Percentiles rank a stretch among this genome's conserved stretches.
These are phyloP conservation scores for Calamus simplicifolius DNA, from an alignment of 176 grass and related monocot species.

Conservation along the genomic window DNA sequence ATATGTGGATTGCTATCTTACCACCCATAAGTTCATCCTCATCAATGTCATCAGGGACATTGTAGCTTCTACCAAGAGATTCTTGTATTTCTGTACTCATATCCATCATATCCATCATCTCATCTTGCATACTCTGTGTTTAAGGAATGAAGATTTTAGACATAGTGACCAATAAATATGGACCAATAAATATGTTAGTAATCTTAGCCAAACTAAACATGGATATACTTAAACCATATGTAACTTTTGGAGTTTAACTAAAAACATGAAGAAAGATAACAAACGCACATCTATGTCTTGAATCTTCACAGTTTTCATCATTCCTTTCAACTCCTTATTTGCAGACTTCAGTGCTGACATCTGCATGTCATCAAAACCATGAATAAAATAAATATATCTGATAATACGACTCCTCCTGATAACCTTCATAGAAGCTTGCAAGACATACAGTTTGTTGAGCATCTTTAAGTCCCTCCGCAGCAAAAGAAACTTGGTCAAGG, in stretches of 20 bases:
- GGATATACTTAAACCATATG: not conserved
- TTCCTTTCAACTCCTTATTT: constrained; percentile 90
- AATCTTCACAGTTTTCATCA: constrained; percentile 94
- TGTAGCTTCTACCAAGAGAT: constrained; percentile 85
- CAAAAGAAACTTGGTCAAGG: constrained; percentile 88
- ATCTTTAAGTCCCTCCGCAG: constrained; percentile 84
- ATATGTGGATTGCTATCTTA: constrained; percentile 20
- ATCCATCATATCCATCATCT: constrained; percentile 95
- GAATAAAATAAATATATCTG: too few relatives aligned
- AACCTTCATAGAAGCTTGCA: not conserved
- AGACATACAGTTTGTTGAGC: constrained; percentile 75
- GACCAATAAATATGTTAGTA: too few relatives aligned
- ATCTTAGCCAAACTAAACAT: too few relatives aligned
- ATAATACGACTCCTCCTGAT: too few relatives aligned
- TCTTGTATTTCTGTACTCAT: constrained; percentile 94
- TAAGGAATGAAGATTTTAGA: constrained; percentile 1
- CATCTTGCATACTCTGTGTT: constrained; percentile 91
- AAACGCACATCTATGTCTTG: constrained; percentile 82
- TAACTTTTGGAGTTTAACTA: not conserved
- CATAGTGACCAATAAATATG: too few relatives aligned
- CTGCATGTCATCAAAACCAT: constrained; percentile 17
- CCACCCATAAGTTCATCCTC: constrained; percentile 93
- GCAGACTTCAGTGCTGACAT: constrained; percentile 87
- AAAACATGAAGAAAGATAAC: not conserved
- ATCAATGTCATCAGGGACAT: constrained; percentile 90